phyloP scores from a whole-genome alignment of 495 filamentous ascomycete genomes.

The Penicillium atrosanguineum region DNA sequence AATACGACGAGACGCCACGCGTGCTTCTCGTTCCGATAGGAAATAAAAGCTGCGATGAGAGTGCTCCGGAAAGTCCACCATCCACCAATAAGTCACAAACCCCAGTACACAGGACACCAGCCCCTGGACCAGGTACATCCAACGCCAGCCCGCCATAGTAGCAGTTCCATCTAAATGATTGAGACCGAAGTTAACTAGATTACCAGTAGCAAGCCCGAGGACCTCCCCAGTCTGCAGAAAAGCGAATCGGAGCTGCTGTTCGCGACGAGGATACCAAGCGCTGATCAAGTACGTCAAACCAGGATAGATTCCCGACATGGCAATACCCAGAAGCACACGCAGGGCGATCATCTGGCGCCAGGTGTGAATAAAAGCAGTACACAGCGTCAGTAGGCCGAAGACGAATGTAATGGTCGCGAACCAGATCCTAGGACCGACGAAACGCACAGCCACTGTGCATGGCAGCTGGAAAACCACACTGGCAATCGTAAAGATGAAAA shows the following conservation, averaged over 20 bases:
- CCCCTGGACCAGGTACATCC: conserved; percentile 75
- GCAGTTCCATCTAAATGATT: conserved; percentile 59
- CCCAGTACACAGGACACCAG: conserved; percentile 63
- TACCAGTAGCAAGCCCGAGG: conserved; percentile 64
- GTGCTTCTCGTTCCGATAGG: conserved; percentile 56
- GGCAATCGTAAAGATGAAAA: conserved; percentile 77
- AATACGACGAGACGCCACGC: conserved; percentile 56
- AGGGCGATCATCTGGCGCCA: conserved; percentile 75
- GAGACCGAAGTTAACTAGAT: conserved; percentile 70
- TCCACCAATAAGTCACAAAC: conserved; percentile 72
- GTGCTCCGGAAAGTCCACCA: conserved; percentile 76
- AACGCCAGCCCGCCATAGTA: conserved; percentile 69
- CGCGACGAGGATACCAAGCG: conserved; percentile 68
- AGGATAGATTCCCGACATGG: conserved; percentile 68
- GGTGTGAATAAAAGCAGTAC: conserved; percentile 57
- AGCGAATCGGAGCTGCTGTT: conserved; percentile 75
- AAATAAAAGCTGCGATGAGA: conserved; percentile 61
- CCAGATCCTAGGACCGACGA: conserved; percentile 66
- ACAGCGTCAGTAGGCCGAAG: conserved; percentile 71
- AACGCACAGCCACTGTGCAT: conserved; percentile 66
- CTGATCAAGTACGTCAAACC: conserved; percentile 69
- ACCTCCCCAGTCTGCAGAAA: conserved; percentile 70
- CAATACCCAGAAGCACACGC: conserved; percentile 67
- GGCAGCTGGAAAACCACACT: conserved; percentile 75
- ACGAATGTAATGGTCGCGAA: conserved; percentile 64